Conservation (phyloP, 2,329 filamentous ascomycete genomes). For the Mycosphaerelloides madeirae region DNA sequence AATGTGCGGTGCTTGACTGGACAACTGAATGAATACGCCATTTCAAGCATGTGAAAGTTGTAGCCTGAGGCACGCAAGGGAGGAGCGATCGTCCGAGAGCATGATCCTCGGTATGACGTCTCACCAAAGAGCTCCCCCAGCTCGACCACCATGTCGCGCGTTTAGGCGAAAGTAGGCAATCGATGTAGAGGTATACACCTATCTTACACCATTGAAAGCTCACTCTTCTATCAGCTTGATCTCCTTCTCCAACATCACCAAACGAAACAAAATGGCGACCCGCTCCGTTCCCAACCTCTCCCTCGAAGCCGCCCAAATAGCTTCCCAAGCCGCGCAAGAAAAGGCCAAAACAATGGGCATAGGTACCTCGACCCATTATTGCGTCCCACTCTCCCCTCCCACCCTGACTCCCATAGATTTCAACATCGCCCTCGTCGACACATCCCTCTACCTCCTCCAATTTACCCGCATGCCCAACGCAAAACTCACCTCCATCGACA, state of each 20-base stretch:
- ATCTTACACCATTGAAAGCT: too few relatives aligned
- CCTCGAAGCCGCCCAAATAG: constrained; percentile 33
- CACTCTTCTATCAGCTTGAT: too few relatives aligned
- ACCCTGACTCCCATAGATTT: constrained; percentile 32
- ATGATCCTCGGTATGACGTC: too few relatives aligned
- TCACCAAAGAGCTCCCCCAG: too few relatives aligned
- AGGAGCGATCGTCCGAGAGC: too few relatives aligned
- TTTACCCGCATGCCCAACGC: constrained; percentile 48
- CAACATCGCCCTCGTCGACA: constrained; percentile 49
- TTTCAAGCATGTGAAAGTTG: too few relatives aligned
- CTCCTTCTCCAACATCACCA: neutral
- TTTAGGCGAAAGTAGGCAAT: too few relatives aligned
- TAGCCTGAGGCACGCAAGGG: too few relatives aligned
- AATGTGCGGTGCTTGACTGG: neutral
- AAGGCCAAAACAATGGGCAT: constrained; percentile 36
- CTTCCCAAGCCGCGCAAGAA: constrained; percentile 31
- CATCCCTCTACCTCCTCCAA: constrained; percentile 42
- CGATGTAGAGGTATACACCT: too few relatives aligned
- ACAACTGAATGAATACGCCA: too few relatives aligned
- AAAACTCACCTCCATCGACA: constrained; percentile 53
- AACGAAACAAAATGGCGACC: constrained; percentile 26
- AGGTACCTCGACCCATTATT: constrained; percentile 16
- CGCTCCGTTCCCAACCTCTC: constrained; percentile 31
- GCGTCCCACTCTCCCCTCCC: too few relatives aligned
- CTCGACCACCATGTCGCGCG: too few relatives aligned